Evolutionary conservation across 345 rosid species (phyloP).

Genomic region (Arabis hirsuta): DNA sequence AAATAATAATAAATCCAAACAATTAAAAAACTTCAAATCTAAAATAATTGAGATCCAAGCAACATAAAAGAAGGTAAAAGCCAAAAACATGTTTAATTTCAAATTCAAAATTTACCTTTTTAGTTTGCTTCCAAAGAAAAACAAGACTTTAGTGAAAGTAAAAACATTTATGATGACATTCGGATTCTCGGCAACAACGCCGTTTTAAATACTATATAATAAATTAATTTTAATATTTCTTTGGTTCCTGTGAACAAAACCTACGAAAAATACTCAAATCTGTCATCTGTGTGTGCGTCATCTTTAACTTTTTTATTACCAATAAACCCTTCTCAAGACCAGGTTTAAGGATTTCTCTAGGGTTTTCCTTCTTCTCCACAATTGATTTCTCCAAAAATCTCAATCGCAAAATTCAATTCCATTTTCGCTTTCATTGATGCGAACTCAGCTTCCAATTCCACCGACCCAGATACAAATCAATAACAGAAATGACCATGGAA

Average conservation of each 20-base stretch:
- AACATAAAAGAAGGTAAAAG: no score
- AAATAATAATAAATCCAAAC: no score
- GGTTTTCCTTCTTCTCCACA: constrained; percentile 32
- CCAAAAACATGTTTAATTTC: no score
- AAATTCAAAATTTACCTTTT: no score
- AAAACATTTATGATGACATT: not conserved
- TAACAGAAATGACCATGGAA: constrained; percentile 54
- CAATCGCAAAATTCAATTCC: not conserved
- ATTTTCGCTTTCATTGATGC: constrained; percentile 11
- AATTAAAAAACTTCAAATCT: no score
- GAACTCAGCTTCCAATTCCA: not conserved
- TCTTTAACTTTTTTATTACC: not conserved
- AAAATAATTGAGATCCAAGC: no score
- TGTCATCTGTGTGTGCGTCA: constrained; percentile 19
- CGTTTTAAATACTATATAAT: no score
- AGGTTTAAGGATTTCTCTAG: constrained; percentile 40
- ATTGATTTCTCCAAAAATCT: constrained; percentile 7
- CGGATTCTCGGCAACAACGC: no score
- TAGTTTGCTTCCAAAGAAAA: not conserved
- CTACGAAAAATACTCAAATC: not conserved
- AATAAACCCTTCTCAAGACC: constrained; percentile 27
- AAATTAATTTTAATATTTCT: no score
- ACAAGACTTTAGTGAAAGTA: not conserved
- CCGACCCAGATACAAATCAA: not conserved
- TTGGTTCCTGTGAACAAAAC: not conserved